These are phyloP conservation scores for Sonneratia caseolaris DNA, from an alignment of 345 rosid genomes.

Conservation along the genomic window DNA sequence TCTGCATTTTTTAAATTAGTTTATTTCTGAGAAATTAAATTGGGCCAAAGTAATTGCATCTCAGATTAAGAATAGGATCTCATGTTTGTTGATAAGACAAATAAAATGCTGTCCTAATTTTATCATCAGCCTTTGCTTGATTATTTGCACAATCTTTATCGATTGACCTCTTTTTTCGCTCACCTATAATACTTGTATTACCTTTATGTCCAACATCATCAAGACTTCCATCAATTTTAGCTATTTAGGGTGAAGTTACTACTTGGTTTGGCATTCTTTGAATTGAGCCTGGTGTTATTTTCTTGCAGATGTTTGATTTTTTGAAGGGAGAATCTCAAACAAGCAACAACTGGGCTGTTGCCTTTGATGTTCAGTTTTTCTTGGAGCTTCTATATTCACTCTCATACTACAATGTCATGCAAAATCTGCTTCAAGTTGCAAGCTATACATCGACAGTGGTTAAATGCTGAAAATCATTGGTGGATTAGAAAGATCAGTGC, in stretches of 20 bases:
- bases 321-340: not conserved
- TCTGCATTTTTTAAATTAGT: too few species aligned
- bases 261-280: not conserved
- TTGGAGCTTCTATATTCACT: not conserved
- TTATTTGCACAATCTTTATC: too few species aligned
- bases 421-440: not conserved
- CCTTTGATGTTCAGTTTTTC: not conserved
- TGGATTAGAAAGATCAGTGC: not conserved
- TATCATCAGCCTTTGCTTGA: too few species aligned
- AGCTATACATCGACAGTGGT: not conserved
- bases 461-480: not conserved
- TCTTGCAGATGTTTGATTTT: conserved; percentile 7
- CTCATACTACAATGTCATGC: not conserved
- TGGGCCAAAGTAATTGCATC: not conserved
- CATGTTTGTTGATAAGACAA: too few species aligned
- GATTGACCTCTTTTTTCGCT: not conserved
- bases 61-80: too few species aligned
- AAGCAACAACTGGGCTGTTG: not conserved
- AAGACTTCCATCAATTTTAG: not conserved
- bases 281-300: not conserved
- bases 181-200: not conserved
- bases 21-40: too few species aligned
- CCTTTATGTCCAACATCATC: not conserved
- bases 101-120: too few species aligned
- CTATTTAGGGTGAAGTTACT: not conserved